A percentile compares a stretch with the other conserved stretches of the same genome.
Evolutionary conservation across 23 red algal species (phyloP).

Genomic region (Pyropia yezoensis): DNA sequence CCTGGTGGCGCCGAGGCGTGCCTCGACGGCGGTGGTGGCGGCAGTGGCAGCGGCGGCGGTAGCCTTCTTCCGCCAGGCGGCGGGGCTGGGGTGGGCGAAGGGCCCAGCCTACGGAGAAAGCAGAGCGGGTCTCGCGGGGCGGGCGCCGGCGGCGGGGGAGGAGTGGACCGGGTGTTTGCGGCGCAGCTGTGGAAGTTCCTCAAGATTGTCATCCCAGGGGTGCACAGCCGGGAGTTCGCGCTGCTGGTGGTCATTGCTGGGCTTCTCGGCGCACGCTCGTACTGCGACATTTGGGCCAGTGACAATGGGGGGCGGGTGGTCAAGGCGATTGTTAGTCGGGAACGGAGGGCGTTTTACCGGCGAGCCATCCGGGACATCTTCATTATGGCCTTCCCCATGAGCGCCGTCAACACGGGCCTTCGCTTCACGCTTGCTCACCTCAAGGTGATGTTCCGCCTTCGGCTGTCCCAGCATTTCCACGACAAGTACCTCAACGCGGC

Average conservation of each 20-base stretch:
- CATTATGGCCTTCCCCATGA: constrained; percentile 88
- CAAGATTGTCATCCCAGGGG: constrained; percentile 49
- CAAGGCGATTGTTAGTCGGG: constrained; percentile 85
- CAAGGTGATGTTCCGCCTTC: constrained; percentile 62
- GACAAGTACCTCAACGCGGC: constrained; percentile 79
- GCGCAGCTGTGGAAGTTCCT: constrained; percentile 46
- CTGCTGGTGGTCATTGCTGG: constrained; percentile 39
- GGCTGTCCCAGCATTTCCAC: constrained; percentile 75
- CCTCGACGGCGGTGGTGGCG: too few relatives aligned
- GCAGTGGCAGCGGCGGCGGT: too few relatives aligned
- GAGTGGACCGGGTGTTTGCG: constrained; percentile 71
- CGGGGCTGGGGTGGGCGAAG: too few relatives aligned
- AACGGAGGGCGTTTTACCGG: constrained; percentile 62
- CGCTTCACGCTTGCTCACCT: constrained; percentile 66
- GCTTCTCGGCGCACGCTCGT: constrained; percentile 61
- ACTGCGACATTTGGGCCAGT: constrained; percentile 81
- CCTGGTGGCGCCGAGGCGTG: too few relatives aligned
- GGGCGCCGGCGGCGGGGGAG: too few relatives aligned
- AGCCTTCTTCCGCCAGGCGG: too few relatives aligned
- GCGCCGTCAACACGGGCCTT: constrained; percentile 84
- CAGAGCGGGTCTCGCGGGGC: too few relatives aligned
- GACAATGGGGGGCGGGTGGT: constrained; percentile 95
- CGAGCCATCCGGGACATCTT: constrained; percentile 71
- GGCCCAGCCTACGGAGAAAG: too few relatives aligned
- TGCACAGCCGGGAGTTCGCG: constrained; percentile 41